Conservation (phyloP, 2,329 filamentous ascomycete species). For the Pseudohalonectria lignicola region DNA sequence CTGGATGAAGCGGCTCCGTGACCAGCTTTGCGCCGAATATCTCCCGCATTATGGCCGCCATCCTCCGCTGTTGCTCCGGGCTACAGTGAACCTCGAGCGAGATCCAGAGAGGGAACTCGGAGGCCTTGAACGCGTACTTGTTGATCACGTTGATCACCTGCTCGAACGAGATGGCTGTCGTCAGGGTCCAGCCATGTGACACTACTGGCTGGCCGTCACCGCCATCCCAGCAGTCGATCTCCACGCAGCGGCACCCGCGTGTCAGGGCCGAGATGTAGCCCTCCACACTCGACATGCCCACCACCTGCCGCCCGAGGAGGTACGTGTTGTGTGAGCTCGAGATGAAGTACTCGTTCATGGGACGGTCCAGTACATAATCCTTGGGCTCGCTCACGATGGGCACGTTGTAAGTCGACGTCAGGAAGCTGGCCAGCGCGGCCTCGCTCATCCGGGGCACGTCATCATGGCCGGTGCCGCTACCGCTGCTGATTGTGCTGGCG, state of each 20-base stretch:
- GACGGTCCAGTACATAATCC: constrained; percentile 60
- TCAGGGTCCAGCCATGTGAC: constrained; percentile 82
- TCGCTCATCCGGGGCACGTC: constrained; percentile 56
- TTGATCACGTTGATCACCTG: constrained; percentile 91
- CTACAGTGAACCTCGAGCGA: constrained; percentile 95
- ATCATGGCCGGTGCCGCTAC: constrained; percentile 2
- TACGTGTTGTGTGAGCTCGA: constrained; percentile 99
- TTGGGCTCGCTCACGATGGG: constrained; percentile 51
- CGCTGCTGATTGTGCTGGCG: too few species aligned
- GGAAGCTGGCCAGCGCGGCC: constrained; percentile 65
- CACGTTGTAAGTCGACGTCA: constrained; percentile 64
- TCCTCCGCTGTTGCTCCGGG: constrained; percentile 67
- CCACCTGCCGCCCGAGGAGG: constrained; percentile 80
- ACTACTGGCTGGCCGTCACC: constrained; percentile 78
- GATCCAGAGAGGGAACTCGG: constrained; percentile 83
- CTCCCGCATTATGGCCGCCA: constrained; percentile 83
- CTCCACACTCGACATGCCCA: constrained; percentile 83
- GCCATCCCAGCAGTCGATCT: constrained; percentile 98
- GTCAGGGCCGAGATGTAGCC: constrained; percentile 85
- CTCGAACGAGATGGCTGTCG: constrained; percentile 76
- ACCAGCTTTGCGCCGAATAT: constrained; percentile 75
- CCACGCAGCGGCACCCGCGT: constrained; percentile 85
- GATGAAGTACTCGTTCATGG: constrained; percentile 94
- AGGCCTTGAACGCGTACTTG: constrained; percentile 84
- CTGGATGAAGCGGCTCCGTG: constrained; percentile 48